Conservation (phyloP, 2,329 filamentous ascomycete genomes). For the Dissoconium aciculare region DNA sequence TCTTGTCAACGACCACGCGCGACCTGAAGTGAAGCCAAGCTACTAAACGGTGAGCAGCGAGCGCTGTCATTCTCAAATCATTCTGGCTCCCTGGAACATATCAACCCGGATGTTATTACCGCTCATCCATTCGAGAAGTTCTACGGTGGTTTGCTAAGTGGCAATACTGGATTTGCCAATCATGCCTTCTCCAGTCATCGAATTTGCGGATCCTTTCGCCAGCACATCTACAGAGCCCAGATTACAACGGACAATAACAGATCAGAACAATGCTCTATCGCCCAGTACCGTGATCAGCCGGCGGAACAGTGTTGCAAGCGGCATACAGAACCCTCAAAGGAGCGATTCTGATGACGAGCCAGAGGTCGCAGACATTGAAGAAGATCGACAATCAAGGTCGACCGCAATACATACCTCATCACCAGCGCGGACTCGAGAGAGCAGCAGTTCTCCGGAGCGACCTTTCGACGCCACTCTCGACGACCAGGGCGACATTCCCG, state of each 20-base stretch:
- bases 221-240: constrained; percentile 6
- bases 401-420: too few relatives aligned
- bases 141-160: too few relatives aligned
- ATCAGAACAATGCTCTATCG: background rate
- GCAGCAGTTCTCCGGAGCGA: background rate
- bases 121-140: too few relatives aligned
- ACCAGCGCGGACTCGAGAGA: background rate
- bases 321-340: constrained; percentile 10
- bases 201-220: constrained; percentile 12
- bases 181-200: constrained; percentile 14
- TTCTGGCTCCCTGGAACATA: too few relatives aligned
- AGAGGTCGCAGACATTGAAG: background rate
- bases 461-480: background rate
- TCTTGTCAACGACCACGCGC: too few relatives aligned
- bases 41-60: too few relatives aligned
- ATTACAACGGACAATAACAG: too few relatives aligned
- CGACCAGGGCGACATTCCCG: constrained; percentile 20
- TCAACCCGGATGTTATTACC: too few relatives aligned
- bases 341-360: constrained; percentile 14
- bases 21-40: too few relatives aligned
- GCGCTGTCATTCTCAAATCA: too few relatives aligned
- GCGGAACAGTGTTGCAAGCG: constrained; percentile 4
- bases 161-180: too few relatives aligned
- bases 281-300: constrained; percentile 7
- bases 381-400: background rate